Evolutionary conservation across 2,329 filamentous ascomycete genomes (phyloP).

Genomic region (Clonostachys chloroleuca): DNA sequence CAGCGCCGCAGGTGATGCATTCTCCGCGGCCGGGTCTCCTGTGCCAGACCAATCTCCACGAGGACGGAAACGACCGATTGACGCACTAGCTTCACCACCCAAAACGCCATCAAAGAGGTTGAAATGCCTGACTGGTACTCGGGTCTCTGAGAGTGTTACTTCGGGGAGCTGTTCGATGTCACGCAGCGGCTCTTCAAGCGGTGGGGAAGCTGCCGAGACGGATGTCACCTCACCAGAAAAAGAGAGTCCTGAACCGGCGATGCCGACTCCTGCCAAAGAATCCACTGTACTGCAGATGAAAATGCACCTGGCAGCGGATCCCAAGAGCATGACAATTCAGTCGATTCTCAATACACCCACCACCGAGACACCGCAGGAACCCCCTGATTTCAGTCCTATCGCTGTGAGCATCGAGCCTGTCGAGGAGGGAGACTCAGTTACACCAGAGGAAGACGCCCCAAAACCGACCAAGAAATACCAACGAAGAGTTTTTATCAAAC

Average conservation of each 20-base stretch:
- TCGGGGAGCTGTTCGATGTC: conserved; percentile 2
- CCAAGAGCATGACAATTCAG: conserved; percentile 19
- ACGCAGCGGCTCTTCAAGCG: conserved; percentile 14
- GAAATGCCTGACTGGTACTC: conserved; percentile 24
- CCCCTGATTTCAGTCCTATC: conserved; percentile 6
- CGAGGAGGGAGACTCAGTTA: conserved; percentile 2
- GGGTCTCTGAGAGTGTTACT: conserved; percentile 17
- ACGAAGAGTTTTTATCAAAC: conserved; percentile 23
- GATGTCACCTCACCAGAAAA: conserved; percentile 48
- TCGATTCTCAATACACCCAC: conserved; percentile 22
- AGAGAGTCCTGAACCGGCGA: conserved; percentile 32
- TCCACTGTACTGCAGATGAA: neutral
- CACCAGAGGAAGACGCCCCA: neutral
- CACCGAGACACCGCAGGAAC: conserved; percentile 6
- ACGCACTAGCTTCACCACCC: conserved; percentile 46
- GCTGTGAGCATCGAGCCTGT: conserved; percentile 17
- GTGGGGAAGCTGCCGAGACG: conserved; percentile 22
- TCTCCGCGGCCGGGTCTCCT: conserved; percentile 20
- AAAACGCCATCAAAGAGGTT: conserved; percentile 49
- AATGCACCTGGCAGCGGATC: neutral
- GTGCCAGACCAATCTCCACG: conserved; percentile 15
- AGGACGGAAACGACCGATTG: conserved; percentile 31
- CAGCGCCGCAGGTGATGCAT: conserved; percentile 23
- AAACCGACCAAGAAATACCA: conserved; percentile 30
- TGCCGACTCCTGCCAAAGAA: conserved; percentile 18